These are phyloP conservation scores for Phragmites australis DNA, from an alignment of 176 grass and related monocot species.

Conservation along the genomic window DNA sequence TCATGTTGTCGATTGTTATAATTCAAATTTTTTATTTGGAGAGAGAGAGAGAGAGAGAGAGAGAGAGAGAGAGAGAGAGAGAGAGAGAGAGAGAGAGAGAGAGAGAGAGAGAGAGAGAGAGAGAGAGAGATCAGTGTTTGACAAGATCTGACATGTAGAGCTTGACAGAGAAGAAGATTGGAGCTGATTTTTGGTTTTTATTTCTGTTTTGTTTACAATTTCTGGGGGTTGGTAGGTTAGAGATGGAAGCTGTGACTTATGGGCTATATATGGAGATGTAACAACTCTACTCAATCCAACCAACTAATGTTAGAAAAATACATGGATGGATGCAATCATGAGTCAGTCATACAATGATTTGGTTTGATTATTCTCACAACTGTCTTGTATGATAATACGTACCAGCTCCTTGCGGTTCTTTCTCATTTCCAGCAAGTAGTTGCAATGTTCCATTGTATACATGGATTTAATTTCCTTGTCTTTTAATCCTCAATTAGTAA, in stretches of 20 bases:
- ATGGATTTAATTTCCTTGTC: neutral
- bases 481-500: neutral
- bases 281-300: slow-evolving; percentile 36
- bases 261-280: slow-evolving; percentile 22
- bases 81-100: neutral
- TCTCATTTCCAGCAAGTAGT: neutral
- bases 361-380: slow-evolving; percentile 18
- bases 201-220: slow-evolving; percentile 17
- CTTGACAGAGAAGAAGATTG: too few relatives aligned
- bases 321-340: slow-evolving; percentile 25
- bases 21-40: slow-evolving; percentile 21
- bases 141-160: slow-evolving; percentile 12
- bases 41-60: neutral
- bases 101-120: neutral
- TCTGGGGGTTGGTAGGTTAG: slow-evolving; percentile 30
- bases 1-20: slow-evolving; percentile 16
- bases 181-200: slow-evolving; percentile 5
- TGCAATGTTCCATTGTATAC: neutral
- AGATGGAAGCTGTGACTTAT: slow-evolving; percentile 1
- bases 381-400: slow-evolving; percentile 3
- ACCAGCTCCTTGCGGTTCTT: neutral
- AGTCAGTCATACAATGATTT: slow-evolving; percentile 21
- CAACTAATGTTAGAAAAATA: neutral
- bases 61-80: neutral
- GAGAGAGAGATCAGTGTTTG: slow-evolving; percentile 21